Percentiles rank a stretch among this genome's conserved stretches.
phyloP scores from a whole-genome alignment of 768 basidiomycete genomes.

The Pleurotus djamor region DNA sequence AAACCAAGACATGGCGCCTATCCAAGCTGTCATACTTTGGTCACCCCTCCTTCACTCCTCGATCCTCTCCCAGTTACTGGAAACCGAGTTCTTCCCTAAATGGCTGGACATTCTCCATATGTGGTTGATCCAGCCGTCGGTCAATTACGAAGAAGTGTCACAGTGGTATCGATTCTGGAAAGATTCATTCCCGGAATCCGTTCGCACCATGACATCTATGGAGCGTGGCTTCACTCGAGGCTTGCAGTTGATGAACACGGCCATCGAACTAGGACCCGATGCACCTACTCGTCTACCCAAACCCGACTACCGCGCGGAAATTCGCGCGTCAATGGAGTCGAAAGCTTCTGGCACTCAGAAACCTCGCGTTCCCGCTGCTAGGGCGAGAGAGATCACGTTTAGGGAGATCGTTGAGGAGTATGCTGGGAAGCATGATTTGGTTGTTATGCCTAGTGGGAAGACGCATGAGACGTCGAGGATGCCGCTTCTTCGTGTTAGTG shows the following conservation, averaged over 20 bases:
- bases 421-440: constrained; percentile 79
- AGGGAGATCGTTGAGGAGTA: constrained; percentile 90
- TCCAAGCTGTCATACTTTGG: constrained; percentile 81
- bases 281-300: constrained; percentile 66
- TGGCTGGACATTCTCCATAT: constrained; percentile 91
- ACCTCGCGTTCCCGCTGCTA: constrained; percentile 38
- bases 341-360: constrained; percentile 27
- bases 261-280: constrained; percentile 81
- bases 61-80: constrained; percentile 81
- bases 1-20: constrained; percentile 82
- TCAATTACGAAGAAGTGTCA: constrained; percentile 90
- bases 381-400: constrained; percentile 87
- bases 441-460: constrained; percentile 87
- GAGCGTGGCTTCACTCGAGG: constrained; percentile 83
- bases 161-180: constrained; percentile 96
- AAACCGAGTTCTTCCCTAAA: constrained; percentile 94
- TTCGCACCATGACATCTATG: constrained; percentile 67
- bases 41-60: constrained; percentile 66
- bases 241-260: constrained; percentile 91
- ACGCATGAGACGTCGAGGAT: constrained; percentile 85
- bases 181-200: constrained; percentile 62
- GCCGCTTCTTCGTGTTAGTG: constrained; percentile 86
- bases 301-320: constrained; percentile 62
- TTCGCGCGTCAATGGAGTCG: constrained; percentile 16
- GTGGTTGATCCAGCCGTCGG: constrained; percentile 89